phyloP scores from a whole-genome alignment of 2,329 filamentous ascomycete species.

The Cladosporium sp. region DNA sequence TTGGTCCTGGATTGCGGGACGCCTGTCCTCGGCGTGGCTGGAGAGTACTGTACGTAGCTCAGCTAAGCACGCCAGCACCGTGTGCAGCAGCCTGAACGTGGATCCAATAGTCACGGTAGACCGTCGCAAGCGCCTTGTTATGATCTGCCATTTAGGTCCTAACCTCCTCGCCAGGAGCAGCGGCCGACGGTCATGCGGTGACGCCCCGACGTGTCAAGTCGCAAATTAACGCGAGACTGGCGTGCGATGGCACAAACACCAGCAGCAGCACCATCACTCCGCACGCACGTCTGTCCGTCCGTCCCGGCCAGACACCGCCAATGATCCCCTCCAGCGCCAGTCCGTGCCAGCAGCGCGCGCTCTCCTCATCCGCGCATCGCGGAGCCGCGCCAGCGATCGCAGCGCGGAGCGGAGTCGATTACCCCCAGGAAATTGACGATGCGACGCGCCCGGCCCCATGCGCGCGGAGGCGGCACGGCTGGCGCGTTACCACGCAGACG shows the following conservation, averaged over 20 bases:
- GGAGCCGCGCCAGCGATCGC: neutral
- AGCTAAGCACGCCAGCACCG: neutral
- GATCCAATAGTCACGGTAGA: neutral
- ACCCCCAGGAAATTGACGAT: conserved; percentile 27
- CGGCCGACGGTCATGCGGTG: neutral
- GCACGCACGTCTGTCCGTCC: no score
- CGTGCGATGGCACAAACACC: conserved; percentile 4
- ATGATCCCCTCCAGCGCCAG: no score
- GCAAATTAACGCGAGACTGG: conserved; percentile 1
- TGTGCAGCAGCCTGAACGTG: neutral
- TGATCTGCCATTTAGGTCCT: neutral
- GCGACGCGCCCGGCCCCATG: no score
- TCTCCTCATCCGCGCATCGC: neutral
- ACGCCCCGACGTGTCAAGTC: neutral
- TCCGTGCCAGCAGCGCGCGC: no score
- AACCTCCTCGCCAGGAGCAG: no score
- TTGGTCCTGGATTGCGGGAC: no score
- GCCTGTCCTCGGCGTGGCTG: neutral
- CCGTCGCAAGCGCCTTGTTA: neutral
- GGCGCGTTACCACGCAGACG: no score
- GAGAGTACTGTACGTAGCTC: neutral
- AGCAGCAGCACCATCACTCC: neutral
- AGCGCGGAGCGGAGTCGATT: conserved; percentile 16
- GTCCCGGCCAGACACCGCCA: no score
- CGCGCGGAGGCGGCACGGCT: no score